A percentile compares a stretch with the other conserved stretches of the same genome.
phyloP scores from a whole-genome alignment of 2,329 filamentous ascomycete genomes.

The Paecilomyces sp. region DNA sequence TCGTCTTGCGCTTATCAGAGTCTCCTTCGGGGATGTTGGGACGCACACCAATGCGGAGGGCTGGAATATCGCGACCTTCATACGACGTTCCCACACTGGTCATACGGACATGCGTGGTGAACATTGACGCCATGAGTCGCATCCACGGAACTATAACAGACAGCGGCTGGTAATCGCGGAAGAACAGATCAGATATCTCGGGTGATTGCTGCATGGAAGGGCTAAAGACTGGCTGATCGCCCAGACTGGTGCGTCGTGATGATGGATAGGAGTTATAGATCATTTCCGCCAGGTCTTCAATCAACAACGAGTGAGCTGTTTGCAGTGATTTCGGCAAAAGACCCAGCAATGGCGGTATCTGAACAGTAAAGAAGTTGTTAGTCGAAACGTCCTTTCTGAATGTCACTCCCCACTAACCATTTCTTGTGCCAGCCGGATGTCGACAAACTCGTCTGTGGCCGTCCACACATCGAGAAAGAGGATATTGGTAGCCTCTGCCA shows the following conservation, averaged over 20 bases:
- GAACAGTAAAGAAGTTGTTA: slow-evolving; percentile 7
- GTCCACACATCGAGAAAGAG: slow-evolving; percentile 90
- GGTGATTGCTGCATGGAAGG: slow-evolving; percentile 23
- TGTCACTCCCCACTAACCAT: slow-evolving; percentile 47
- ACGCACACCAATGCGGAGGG: slow-evolving; percentile 64
- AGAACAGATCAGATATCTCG: slow-evolving; percentile 63
- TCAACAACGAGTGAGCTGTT: slow-evolving; percentile 63
- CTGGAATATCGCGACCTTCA: slow-evolving; percentile 80
- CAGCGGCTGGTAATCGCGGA: slow-evolving; percentile 83
- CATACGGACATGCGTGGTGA: slow-evolving; percentile 68
- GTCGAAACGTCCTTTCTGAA: neutral
- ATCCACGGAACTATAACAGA: slow-evolving; percentile 87
- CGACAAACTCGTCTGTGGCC: slow-evolving; percentile 71
- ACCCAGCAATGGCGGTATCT: slow-evolving; percentile 66
- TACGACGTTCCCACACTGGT: slow-evolving; percentile 76
- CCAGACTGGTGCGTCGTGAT: slow-evolving; percentile 55
- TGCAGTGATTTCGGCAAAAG: slow-evolving; percentile 70
- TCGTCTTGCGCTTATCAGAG: slow-evolving; percentile 57
- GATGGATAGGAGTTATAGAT: slow-evolving; percentile 50
- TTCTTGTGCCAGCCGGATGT: slow-evolving; percentile 71
- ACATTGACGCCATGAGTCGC: slow-evolving; percentile 81
- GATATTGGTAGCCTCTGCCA: slow-evolving; percentile 65
- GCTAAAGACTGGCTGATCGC: slow-evolving; percentile 23
- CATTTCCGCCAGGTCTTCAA: slow-evolving; percentile 70
- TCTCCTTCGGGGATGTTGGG: slow-evolving; percentile 40